phyloP scores from a whole-genome alignment of 176 grass and related monocot species.

The Hordeum marinum region DNA sequence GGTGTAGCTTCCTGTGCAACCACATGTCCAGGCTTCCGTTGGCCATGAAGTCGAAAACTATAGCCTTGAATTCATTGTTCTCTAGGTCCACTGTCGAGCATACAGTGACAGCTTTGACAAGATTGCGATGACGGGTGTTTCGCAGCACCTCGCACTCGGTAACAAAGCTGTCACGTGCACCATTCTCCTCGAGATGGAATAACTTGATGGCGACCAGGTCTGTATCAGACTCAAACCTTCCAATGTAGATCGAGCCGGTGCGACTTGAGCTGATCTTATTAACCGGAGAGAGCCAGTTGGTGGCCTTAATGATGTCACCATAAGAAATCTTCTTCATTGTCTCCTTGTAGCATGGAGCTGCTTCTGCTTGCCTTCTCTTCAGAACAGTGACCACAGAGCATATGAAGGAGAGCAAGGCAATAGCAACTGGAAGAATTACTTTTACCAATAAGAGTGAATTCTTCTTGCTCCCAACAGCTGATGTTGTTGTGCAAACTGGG shows the following conservation, averaged over 20 bases:
- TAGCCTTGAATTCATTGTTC: constrained; percentile 34
- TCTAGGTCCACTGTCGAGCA: constrained; percentile 30
- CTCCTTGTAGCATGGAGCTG: not conserved
- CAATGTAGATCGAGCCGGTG: constrained; percentile 18
- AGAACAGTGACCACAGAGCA: not conserved
- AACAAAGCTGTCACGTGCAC: not conserved
- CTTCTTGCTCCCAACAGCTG: not conserved
- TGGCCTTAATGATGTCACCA: constrained; percentile 21
- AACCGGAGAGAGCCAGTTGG: constrained; percentile 8
- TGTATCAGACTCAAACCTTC: constrained; percentile 18
- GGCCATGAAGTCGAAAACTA: constrained; percentile 33
- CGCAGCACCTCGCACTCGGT: not conserved
- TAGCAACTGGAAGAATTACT: not conserved
- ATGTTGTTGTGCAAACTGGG: not conserved
- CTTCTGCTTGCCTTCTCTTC: not conserved
- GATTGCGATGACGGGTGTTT: constrained; percentile 16
- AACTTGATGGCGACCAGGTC: constrained; percentile 28
- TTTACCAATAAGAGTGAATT: not conserved
- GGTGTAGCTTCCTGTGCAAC: not conserved
- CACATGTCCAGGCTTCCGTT: constrained; percentile 35
- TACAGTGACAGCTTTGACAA: constrained; percentile 11
- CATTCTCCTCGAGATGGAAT: not conserved
- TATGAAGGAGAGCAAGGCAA: not conserved
- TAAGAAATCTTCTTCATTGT: constrained; percentile 35
- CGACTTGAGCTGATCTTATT: constrained; percentile 12